Evolutionary conservation across 768 basidiomycete species (phyloP), one percentile per base, ranked within the genome.

Genomic region (Naganishia friedmannii): DNA sequence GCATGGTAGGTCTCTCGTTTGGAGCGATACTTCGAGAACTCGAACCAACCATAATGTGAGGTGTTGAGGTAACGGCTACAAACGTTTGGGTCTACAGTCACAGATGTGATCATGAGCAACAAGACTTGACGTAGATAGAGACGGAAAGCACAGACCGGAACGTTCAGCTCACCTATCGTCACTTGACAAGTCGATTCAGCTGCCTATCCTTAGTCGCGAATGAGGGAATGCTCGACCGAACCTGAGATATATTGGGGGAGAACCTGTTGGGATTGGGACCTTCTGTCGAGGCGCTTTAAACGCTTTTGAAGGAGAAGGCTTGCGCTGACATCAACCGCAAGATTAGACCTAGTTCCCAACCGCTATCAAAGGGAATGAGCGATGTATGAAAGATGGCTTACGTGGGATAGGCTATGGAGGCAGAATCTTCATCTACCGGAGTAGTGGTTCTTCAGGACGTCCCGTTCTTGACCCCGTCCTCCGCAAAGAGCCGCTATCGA

Each of bases 391-490:
- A 21, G 23, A 23, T 51, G 48, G 48, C 48, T 51, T 51, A 51
- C 48, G 48, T 51, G 48, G 48, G 23, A 51, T 51, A 51, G 34
- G 34, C 34, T n/a, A 23, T 51, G 48, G 48, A 51, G 48, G 48
- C 48, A 51, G 23, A 51, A 51, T 1, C 23, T 12, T 13, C 13
- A 7, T 26, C n/a, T 23, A 23, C 48, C 48, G 2, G 19, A 26
- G 45, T 15, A 46, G 21, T 46, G 21, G 21, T 46, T 17, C 21
- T 6, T 4, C 6, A 46, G 3, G 6, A 5, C 15, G 21, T 46
- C 13, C 21, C 4, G 45, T 15, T 8, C 45, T 3, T 21, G 23
- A 12, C 23, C 19, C n/a, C 48, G 48, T n/a, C 48, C 12, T 37
- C 6, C 4, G 12, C 34, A 37, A 37, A 37, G 12, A 12, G 34